Percentiles rank a stretch among this genome's conserved stretches.
These are phyloP conservation scores for Podospora pseudopauciseta DNA, from an alignment of 495 filamentous ascomycete genomes.

Conservation along the genomic window DNA sequence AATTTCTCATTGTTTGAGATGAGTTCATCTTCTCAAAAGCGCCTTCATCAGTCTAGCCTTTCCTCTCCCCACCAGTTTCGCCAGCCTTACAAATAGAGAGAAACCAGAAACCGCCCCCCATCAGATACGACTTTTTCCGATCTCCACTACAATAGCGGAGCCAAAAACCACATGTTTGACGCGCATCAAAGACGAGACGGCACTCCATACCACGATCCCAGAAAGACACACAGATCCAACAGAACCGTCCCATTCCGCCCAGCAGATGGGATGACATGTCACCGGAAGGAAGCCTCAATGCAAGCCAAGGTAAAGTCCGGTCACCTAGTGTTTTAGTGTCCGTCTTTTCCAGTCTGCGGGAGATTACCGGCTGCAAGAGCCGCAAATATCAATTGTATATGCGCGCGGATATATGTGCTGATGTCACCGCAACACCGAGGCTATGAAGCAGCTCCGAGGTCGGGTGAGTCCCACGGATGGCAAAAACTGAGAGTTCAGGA, in stretches of 20 bases:
- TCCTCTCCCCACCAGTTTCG: neutral
- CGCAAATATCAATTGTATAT: neutral
- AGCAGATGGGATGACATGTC: neutral
- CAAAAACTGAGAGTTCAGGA: neutral
- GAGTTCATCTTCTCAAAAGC: neutral
- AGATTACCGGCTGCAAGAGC: neutral
- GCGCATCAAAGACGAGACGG: neutral
- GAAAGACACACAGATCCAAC: neutral
- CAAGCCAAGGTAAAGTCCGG: neutral
- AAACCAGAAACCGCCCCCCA: neutral
- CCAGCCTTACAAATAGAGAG: neutral
- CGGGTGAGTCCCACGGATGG: neutral
- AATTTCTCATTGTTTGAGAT: neutral
- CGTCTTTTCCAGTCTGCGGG: neutral
- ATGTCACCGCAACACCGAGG: neutral
- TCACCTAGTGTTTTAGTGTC: neutral
- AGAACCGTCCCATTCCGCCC: neutral
- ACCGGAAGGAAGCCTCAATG: neutral
- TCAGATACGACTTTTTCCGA: conserved; percentile 12
- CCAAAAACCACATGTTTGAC: neutral
- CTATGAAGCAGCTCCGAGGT: neutral
- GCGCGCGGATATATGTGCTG: neutral
- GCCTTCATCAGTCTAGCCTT: neutral
- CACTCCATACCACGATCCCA: neutral
- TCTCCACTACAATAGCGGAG: conserved; percentile 1